Evolutionary conservation across 2,329 filamentous ascomycete species (phyloP).

Genomic region (Colletotrichum musae): DNA sequence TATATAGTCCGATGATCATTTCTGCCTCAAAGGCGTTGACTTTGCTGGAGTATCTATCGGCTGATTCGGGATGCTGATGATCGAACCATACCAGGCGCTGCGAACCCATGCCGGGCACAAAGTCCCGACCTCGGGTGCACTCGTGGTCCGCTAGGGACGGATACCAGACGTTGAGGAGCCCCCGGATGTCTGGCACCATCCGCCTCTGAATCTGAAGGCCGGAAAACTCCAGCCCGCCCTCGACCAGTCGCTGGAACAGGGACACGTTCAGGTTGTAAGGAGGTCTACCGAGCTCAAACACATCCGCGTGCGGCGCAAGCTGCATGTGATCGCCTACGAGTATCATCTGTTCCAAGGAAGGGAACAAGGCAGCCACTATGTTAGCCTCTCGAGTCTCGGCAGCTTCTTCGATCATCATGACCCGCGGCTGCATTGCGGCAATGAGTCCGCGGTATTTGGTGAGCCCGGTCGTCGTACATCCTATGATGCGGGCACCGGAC

Average conservation of each 20-base stretch:
- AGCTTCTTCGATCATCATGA: conserved; percentile 84
- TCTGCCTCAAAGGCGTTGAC: conserved; percentile 80
- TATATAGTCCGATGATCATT: conserved; percentile 81
- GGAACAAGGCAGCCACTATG: conserved; percentile 66
- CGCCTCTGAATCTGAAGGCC: conserved; percentile 78
- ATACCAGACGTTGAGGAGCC: conserved; percentile 64
- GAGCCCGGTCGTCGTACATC: conserved; percentile 83
- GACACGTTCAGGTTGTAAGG: conserved; percentile 81
- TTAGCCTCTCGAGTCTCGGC: conserved; percentile 81
- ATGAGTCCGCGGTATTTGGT: conserved; percentile 84
- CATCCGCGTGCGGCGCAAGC: conserved; percentile 77
- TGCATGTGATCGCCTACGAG: conserved; percentile 86
- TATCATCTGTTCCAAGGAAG: conserved; percentile 67
- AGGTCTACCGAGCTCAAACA: conserved; percentile 68
- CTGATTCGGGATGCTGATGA: conserved; percentile 73
- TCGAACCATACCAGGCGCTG: conserved; percentile 55
- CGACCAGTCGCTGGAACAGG: conserved; percentile 84
- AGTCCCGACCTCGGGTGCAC: conserved; percentile 50
- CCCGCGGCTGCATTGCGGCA: conserved; percentile 73
- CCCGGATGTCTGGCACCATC: conserved; percentile 63
- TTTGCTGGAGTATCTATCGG: conserved; percentile 75
- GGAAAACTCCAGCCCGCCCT: conserved; percentile 73
- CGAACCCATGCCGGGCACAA: conserved; percentile 61
- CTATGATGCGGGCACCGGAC: conserved; percentile 66
- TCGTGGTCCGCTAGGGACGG: conserved; percentile 60